Evolutionary conservation across 2,329 filamentous ascomycete genomes (phyloP).

Genomic region (Sporothrix euskadiensis): DNA sequence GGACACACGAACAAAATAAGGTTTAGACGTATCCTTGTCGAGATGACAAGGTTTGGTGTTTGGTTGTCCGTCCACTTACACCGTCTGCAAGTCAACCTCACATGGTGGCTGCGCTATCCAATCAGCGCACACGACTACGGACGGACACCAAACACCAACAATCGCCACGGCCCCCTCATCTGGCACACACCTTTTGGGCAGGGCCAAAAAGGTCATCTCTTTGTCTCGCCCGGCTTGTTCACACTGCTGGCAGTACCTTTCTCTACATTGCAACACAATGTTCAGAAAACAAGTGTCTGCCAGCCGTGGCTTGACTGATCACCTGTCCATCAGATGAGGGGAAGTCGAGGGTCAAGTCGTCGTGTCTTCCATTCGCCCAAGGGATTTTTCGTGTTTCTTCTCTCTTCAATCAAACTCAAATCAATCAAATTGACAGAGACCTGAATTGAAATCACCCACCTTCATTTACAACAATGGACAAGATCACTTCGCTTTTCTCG

Average conservation of each 20-base stretch:
- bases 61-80: background rate
- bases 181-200: background rate
- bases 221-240: background rate
- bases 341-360: background rate
- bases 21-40: background rate
- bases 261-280: background rate
- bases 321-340: background rate
- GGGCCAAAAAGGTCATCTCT: background rate
- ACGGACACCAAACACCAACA: background rate
- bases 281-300: background rate
- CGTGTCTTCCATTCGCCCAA: background rate
- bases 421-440: background rate
- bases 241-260: background rate
- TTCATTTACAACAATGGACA: background rate
- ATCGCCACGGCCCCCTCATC: background rate
- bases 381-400: background rate
- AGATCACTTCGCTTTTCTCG: background rate
- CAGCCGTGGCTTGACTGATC: background rate
- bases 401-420: background rate
- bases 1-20: background rate
- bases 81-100: no score
- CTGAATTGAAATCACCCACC: background rate
- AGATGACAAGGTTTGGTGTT: background rate
- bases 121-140: background rate
- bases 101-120: background rate